phyloP scores from a whole-genome alignment of 2,329 filamentous ascomycete species.

The Shiraia bambusicola region DNA sequence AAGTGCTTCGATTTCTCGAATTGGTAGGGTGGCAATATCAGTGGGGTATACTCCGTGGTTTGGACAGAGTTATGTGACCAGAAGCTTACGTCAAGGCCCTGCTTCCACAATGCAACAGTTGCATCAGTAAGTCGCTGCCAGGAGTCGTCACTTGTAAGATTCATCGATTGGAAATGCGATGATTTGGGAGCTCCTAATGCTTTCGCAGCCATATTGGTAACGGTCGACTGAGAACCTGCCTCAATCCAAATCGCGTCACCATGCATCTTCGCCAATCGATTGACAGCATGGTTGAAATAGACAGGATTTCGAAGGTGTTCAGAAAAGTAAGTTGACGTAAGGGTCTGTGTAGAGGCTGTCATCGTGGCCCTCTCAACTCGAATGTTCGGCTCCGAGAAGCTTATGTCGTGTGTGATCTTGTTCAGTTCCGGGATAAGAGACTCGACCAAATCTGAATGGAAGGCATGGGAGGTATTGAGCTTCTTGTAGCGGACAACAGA shows the following conservation, averaged over 20 bases:
- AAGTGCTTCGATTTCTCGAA: conserved; percentile 27
- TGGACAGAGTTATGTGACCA: conserved; percentile 45
- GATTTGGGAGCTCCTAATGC: conserved; percentile 16
- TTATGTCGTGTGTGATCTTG: conserved; percentile 23
- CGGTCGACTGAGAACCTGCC: conserved; percentile 24
- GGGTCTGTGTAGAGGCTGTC: background rate
- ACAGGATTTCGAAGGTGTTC: conserved; percentile 50
- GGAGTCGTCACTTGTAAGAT: conserved; percentile 1
- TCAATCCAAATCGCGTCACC: conserved; percentile 24
- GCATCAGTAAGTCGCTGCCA: conserved; percentile 24
- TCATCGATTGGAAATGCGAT: conserved; percentile 10
- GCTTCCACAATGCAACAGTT: conserved; percentile 45
- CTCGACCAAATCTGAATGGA: conserved; percentile 30
- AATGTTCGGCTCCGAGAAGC: conserved; percentile 37
- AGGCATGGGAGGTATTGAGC: conserved; percentile 23
- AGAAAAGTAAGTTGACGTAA: conserved; percentile 3
- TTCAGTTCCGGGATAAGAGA: conserved; percentile 19
- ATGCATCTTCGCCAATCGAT: conserved; percentile 39
- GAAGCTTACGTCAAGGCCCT: conserved; percentile 38
- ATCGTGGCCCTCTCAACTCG: conserved; percentile 25
- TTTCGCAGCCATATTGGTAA: conserved; percentile 31
- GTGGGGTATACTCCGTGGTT: conserved; percentile 27
- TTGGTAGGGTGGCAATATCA: conserved; percentile 38
- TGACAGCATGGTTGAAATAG: conserved; percentile 48
- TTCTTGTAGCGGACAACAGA: conserved; percentile 11